Evolutionary conservation across 164 flowering plant species (phyloP).

Genomic region (Piper longum): DNA sequence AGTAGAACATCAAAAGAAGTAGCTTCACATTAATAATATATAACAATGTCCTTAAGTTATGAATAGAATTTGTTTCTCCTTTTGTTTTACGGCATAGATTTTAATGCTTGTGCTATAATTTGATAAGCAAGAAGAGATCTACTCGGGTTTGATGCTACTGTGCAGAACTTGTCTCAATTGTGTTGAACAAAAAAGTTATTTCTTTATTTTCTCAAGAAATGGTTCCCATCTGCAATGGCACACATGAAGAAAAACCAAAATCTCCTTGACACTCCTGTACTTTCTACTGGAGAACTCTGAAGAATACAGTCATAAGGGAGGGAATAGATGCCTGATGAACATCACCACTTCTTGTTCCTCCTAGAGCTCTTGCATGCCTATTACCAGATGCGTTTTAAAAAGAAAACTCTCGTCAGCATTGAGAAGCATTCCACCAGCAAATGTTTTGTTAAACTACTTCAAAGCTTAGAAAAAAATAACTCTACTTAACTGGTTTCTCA

Average conservation of each 20-base stretch:
- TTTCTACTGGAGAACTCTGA: constrained; percentile 2
- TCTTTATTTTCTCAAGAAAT: constrained; percentile 21
- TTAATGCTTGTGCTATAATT: no score
- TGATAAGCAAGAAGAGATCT: no score
- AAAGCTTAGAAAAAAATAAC: neutral
- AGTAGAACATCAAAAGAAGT: no score
- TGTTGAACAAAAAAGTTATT: constrained; percentile 8
- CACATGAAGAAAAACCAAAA: constrained; percentile 21
- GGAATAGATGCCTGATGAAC: constrained; percentile 2
- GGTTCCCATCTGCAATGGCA: constrained; percentile 50
- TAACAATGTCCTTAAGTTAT: no score
- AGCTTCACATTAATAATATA: no score
- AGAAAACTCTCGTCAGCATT: neutral
- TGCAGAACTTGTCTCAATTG: neutral
- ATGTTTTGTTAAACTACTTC: neutral
- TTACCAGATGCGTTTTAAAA: constrained; percentile 1
- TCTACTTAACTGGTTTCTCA: constrained; percentile 30
- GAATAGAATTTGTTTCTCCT: no score
- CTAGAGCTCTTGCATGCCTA: constrained; percentile 38
- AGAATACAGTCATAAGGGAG: neutral
- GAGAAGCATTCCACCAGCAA: neutral
- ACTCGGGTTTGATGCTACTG: neutral
- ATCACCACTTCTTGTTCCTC: constrained; percentile 24
- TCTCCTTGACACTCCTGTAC: constrained; percentile 16
- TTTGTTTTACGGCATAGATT: no score